Base-by-base conservation (phyloP, 148 eudicot species). In the Fagopyrum homotropicum region DNA sequence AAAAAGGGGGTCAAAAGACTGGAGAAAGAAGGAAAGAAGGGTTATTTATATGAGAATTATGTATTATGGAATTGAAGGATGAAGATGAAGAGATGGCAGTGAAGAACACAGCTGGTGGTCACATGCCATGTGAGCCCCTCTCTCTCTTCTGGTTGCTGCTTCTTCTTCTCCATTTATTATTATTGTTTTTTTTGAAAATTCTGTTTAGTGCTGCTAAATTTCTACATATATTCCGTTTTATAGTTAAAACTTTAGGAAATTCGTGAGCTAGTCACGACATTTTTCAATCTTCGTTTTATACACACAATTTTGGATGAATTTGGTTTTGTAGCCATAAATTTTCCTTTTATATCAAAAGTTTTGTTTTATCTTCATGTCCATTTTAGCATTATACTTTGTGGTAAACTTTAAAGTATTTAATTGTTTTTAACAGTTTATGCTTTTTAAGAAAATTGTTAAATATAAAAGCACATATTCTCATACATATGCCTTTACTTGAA, bases 81-180 rank as follows among this genome's bases (percentile, higher is more conserved):
- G 61, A 26, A 60, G 66, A 60, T 73, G 79, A 44, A 55, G 76
- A 60, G 9, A 35, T 35, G 75, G 80, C 48, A 80, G 50, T 81
- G 79, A 60, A 60, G 66, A 0, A 72, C 79, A 84, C 85, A 85
- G 91, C 90, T 86, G 94, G 74, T 79, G 73, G 72, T 88, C 93
- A 88, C 93, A 90, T 90, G 95, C 88, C 95, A 87, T 90, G 97
- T 92, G 92, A 26, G 66, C 66, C 66, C 66, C 66, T 79, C 81
- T 66, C 63, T 72, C 77, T 79, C 77, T 64, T 57, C 57, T 60
- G 47, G 45, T 3, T 12, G 19, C 22, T 64, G 57, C 17, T 44
- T 48, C 14, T 30, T n/a, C 40, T 40, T 50, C 64, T 77, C 61
- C 75, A 12, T 52, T 49, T 22, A 49, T 51, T 50, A 73, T 4